Evolutionary conservation across 1,284 basidiomycete species (phyloP).

Genomic region (Ustilago crameri): DNA sequence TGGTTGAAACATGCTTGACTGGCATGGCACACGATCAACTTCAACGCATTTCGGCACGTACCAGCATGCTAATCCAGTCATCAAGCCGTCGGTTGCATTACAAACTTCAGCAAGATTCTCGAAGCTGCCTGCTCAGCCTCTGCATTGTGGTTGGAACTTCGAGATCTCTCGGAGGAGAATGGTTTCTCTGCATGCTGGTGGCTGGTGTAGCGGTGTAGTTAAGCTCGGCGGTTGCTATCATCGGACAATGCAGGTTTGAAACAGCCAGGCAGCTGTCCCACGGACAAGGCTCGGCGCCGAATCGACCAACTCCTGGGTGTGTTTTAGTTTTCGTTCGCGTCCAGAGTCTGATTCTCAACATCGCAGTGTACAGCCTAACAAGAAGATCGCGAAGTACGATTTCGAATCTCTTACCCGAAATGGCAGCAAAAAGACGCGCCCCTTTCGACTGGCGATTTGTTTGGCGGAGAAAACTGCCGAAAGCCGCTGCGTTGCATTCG

Average conservation of each 20-base stretch:
- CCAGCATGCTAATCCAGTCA: neutral
- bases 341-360: neutral
- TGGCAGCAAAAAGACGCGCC: slow-evolving; percentile 1
- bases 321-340: neutral
- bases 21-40: neutral
- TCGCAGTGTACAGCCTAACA: neutral
- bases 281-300: slow-evolving; percentile 11
- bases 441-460: neutral
- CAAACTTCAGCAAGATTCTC: neutral
- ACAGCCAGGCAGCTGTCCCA: slow-evolving; percentile 1
- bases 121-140: neutral
- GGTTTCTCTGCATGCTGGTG: too few relatives aligned
- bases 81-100: neutral
- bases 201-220: too few relatives aligned
- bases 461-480: too few relatives aligned
- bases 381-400: slow-evolving; percentile 2
- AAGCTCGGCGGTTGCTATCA: slow-evolving; percentile 4
- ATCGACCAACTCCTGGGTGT: slow-evolving; percentile 2
- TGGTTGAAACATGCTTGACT: too few relatives aligned
- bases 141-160: too few relatives aligned
- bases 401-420: neutral
- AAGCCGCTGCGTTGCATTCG: too few relatives aligned
- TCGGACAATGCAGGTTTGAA: slow-evolving; percentile 32
- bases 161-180: too few relatives aligned
- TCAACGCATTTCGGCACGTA: neutral